Evolutionary conservation across 179 eudicot species (phyloP).

Genomic region (Beta macrorhiza): DNA sequence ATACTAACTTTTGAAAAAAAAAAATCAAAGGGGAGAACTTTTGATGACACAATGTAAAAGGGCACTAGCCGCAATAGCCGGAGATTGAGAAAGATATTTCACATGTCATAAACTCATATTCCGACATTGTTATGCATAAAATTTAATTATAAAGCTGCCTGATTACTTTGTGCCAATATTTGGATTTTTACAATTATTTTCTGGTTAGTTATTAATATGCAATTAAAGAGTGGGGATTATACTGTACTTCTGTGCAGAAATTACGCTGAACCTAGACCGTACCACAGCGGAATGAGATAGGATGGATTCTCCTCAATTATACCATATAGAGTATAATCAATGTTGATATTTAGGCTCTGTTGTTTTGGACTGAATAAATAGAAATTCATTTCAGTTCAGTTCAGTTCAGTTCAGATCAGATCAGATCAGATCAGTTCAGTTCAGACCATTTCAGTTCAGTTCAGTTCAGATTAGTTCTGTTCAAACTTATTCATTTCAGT

Average conservation of each 20-base stretch:
- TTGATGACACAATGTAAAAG: constrained; percentile 21
- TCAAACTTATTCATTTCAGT: too few species aligned
- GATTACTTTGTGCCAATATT: background rate
- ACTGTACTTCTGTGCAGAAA: constrained; percentile 3
- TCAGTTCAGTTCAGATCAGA: too few species aligned
- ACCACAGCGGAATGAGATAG: background rate
- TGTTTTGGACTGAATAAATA: too few species aligned
- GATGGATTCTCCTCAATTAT: background rate
- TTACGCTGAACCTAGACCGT: constrained; percentile 23
- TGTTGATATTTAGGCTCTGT: too few species aligned
- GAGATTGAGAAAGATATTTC: constrained; percentile 27
- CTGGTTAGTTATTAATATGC: background rate
- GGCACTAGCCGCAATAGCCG: constrained; percentile 40
- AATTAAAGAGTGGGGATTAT: constrained; percentile 3
- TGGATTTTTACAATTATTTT: background rate
- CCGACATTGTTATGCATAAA: constrained; percentile 18
- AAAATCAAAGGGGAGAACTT: background rate
- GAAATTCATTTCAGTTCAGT: too few species aligned
- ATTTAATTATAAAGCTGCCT: background rate
- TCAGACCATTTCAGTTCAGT: too few species aligned
- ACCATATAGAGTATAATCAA: too few species aligned
- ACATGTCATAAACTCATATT: constrained; percentile 22
- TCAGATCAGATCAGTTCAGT: too few species aligned
- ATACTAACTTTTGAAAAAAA: background rate
- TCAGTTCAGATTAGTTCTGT: too few species aligned